Percentiles rank a stretch among this genome's conserved stretches.
These are phyloP conservation scores for Posidonia oceanica DNA, from an alignment of 116 monocot genomes.

Conservation along the genomic window DNA sequence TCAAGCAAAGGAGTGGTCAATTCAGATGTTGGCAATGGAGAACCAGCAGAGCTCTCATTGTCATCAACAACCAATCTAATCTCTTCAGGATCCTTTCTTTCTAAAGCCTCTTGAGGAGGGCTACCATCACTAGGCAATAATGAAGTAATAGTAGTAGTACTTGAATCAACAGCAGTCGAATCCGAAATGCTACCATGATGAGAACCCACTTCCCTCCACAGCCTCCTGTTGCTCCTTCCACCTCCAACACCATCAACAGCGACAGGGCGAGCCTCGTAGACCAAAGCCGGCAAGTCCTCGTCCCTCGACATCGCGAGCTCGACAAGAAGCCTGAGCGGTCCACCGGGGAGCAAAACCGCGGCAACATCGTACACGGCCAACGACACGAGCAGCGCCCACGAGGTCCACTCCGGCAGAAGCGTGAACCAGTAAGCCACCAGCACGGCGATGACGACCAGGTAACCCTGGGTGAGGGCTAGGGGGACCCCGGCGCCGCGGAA, in stretches of 20 bases:
- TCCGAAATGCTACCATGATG: conserved; percentile 4
- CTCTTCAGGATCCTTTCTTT: background rate
- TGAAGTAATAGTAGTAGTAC: no score
- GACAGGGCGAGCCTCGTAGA: conserved; percentile 91
- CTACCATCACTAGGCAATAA: no score
- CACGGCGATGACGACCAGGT: conserved; percentile 65
- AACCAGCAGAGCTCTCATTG: background rate
- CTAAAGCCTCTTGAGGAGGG: no score
- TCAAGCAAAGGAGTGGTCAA: conserved; percentile 32
- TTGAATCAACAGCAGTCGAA: background rate
- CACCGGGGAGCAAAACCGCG: conserved; percentile 77
- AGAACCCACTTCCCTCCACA: conserved; percentile 8
- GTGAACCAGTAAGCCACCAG: conserved; percentile 90
- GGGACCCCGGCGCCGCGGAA: conserved; percentile 26
- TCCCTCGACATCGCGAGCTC: conserved; percentile 84
- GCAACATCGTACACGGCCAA: conserved; percentile 88
- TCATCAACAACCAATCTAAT: background rate
- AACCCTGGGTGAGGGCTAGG: conserved; percentile 50
- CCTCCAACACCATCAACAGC: background rate
- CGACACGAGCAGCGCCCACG: conserved; percentile 72
- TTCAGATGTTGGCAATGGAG: background rate
- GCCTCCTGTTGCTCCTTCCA: conserved; percentile 3
- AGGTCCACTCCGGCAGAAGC: conserved; percentile 91
- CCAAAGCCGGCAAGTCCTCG: conserved; percentile 89
- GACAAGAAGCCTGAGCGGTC: conserved; percentile 82